Percentiles rank a stretch among this genome's conserved stretches.
Evolutionary conservation across 108 stramenopile species (phyloP).

Genomic region (Asterionellopsis glacialis): DNA sequence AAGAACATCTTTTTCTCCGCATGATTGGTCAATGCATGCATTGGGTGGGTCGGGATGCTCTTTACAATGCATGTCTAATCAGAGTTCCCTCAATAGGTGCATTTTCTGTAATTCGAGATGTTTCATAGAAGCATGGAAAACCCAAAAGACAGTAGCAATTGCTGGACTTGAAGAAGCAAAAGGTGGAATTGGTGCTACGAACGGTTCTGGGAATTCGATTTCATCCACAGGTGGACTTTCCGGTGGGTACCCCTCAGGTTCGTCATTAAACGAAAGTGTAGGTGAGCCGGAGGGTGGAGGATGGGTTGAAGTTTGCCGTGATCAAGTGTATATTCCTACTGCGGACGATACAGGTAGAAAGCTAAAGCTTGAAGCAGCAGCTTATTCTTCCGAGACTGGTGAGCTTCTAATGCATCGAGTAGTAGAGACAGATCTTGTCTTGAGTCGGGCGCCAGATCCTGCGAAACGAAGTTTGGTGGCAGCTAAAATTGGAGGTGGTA

Average conservation of each 20-base stretch:
- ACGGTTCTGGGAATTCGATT: neutral
- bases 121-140: slow-evolving; percentile 87
- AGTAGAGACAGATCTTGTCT: slow-evolving; percentile 83
- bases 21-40: slow-evolving; percentile 85
- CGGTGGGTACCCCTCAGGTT: neutral
- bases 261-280: slow-evolving; percentile 21
- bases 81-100: slow-evolving; percentile 70
- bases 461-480: slow-evolving; percentile 71
- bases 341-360: slow-evolving; percentile 72
- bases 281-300: slow-evolving; percentile 45
- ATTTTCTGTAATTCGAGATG: slow-evolving; percentile 87
- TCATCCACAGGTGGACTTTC: neutral
- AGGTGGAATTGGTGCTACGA: slow-evolving; percentile 25
- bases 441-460: slow-evolving; percentile 80
- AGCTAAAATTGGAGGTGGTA: slow-evolving; percentile 50
- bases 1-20: slow-evolving; percentile 81
- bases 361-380: slow-evolving; percentile 78
- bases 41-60: slow-evolving; percentile 74
- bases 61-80: slow-evolving; percentile 78
- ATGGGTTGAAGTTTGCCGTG: slow-evolving; percentile 74
- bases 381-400: slow-evolving; percentile 75
- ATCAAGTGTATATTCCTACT: slow-evolving; percentile 74
- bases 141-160: slow-evolving; percentile 75
- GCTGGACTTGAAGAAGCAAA: slow-evolving; percentile 35
- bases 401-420: slow-evolving; percentile 83